phyloP scores from a whole-genome alignment of 139 green algal species.

The Ettlia oleoabundans region DNA sequence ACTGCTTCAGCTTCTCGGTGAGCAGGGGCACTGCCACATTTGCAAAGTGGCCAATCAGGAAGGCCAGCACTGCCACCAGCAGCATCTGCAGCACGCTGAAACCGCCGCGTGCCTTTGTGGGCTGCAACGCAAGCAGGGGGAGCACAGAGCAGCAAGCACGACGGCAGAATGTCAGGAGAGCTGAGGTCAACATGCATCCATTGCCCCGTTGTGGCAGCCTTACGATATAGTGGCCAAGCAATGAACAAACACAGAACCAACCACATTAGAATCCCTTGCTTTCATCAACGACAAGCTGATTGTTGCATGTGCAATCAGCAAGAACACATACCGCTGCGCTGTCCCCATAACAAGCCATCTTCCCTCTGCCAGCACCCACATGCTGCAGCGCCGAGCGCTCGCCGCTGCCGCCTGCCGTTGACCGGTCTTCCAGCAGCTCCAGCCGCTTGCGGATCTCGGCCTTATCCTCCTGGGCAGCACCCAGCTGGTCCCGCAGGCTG shows the following conservation, averaged over 20 bases:
- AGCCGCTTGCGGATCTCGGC: conserved; percentile 51
- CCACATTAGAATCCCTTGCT: too few relatives aligned
- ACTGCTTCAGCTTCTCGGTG: conserved; percentile 14
- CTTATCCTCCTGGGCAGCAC: conserved; percentile 37
- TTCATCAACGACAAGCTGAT: too few relatives aligned
- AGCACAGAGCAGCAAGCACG: background rate
- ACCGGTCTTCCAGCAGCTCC: conserved; percentile 39
- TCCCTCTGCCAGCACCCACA: background rate
- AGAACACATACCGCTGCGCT: too few relatives aligned
- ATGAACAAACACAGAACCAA: too few relatives aligned
- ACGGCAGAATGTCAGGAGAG: too few relatives aligned
- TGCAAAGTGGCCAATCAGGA: conserved; percentile 46
- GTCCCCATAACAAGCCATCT: background rate
- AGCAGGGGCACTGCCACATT: background rate
- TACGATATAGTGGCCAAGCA: too few relatives aligned
- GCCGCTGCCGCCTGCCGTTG: conserved; percentile 4
- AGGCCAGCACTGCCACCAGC: conserved; percentile 57
- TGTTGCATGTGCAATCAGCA: too few relatives aligned
- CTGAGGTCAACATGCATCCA: too few relatives aligned
- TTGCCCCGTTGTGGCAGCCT: too few relatives aligned
- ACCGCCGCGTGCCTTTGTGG: background rate
- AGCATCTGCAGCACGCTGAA: conserved; percentile 56
- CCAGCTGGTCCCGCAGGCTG: conserved; percentile 14
- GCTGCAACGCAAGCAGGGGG: background rate
- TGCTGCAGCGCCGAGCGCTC: conserved; percentile 4